These are phyloP conservation scores for Pseudohalonectria lignicola DNA, from an alignment of 2,329 filamentous ascomycete genomes.

Conservation along the genomic window DNA sequence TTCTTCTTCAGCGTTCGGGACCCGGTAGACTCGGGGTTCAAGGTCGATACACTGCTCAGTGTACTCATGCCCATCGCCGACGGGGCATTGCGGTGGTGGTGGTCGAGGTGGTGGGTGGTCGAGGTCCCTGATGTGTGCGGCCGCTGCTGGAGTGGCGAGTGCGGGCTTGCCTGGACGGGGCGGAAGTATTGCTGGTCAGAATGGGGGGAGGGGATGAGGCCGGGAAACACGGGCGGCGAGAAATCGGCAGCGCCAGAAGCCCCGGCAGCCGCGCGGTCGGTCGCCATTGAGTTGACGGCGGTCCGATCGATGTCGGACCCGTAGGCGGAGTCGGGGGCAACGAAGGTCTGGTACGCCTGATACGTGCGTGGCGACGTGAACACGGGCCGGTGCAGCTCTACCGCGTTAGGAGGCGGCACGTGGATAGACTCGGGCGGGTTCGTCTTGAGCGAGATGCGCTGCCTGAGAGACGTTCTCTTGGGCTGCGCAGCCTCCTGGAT, in stretches of 20 bases:
- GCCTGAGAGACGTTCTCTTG: slow-evolving; percentile 36
- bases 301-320: slow-evolving; percentile 33
- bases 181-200: slow-evolving; percentile 49
- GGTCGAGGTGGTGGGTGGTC: slow-evolving; percentile 19
- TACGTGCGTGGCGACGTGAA: slow-evolving; percentile 15
- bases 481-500: too few species aligned
- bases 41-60: slow-evolving; percentile 41
- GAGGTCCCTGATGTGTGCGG: slow-evolving; percentile 40
- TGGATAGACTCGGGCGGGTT: slow-evolving; percentile 41
- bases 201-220: slow-evolving; percentile 32
- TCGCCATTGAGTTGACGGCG: slow-evolving; percentile 22
- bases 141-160: slow-evolving; percentile 51
- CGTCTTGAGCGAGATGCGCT: slow-evolving; percentile 42
- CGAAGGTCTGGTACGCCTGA: slow-evolving; percentile 15
- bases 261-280: too few species aligned
- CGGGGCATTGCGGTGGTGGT: slow-evolving; percentile 35
- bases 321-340: slow-evolving; percentile 33
- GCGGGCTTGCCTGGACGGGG: slow-evolving; percentile 50
- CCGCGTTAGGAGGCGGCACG: slow-evolving; percentile 32
- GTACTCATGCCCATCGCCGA: slow-evolving; percentile 47
- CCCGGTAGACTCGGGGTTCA: slow-evolving; percentile 27
- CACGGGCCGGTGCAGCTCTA: slow-evolving; percentile 20
- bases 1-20: slow-evolving; percentile 47
- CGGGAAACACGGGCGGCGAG: slow-evolving; percentile 24
- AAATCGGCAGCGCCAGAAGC: slow-evolving; percentile 19